phyloP scores from a whole-genome alignment of 208 protist genomes.

The Trypanosomatidae sp. region DNA sequence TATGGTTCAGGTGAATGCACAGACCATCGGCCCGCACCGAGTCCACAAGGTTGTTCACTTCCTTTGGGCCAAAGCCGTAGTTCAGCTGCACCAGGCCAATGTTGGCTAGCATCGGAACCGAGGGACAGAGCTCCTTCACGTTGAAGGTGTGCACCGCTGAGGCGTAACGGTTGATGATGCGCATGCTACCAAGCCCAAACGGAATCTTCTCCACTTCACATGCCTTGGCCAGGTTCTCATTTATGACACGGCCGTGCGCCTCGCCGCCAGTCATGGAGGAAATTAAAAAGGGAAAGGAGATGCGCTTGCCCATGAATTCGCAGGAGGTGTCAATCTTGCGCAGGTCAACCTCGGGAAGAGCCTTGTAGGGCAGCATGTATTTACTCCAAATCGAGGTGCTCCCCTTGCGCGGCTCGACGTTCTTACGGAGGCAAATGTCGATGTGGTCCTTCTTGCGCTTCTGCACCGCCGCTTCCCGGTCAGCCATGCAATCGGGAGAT shows the following conservation, averaged over 20 bases:
- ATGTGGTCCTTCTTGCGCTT: constrained; percentile 92
- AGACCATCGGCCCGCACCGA: constrained; percentile 84
- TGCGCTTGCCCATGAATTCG: constrained; percentile 67
- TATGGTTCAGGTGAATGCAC: constrained; percentile 93
- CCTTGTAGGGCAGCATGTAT: constrained; percentile 86
- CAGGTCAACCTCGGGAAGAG: constrained; percentile 86
- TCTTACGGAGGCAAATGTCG: constrained; percentile 82
- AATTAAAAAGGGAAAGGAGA: constrained; percentile 89
- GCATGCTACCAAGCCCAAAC: constrained; percentile 91
- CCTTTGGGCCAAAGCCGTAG: constrained; percentile 87
- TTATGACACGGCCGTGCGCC: constrained; percentile 88
- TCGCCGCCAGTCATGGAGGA: constrained; percentile 93
- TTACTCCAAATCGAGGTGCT: constrained; percentile 66
- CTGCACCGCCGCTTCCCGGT: constrained; percentile 75
- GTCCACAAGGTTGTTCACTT: constrained; percentile 85
- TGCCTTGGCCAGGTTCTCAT: constrained; percentile 89
- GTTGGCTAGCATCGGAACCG: constrained; percentile 91
- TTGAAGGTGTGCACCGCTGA: constrained; percentile 83
- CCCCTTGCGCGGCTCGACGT: constrained; percentile 84
- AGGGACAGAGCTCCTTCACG: constrained; percentile 88
- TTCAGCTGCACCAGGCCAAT: constrained; percentile 93
- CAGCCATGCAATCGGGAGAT: background rate
- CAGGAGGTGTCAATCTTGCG: constrained; percentile 72
- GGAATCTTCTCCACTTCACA: constrained; percentile 87
- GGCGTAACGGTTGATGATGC: constrained; percentile 88